Evolutionary conservation across 2,329 filamentous ascomycete genomes (phyloP).

Genomic region (Penicillium sp.): DNA sequence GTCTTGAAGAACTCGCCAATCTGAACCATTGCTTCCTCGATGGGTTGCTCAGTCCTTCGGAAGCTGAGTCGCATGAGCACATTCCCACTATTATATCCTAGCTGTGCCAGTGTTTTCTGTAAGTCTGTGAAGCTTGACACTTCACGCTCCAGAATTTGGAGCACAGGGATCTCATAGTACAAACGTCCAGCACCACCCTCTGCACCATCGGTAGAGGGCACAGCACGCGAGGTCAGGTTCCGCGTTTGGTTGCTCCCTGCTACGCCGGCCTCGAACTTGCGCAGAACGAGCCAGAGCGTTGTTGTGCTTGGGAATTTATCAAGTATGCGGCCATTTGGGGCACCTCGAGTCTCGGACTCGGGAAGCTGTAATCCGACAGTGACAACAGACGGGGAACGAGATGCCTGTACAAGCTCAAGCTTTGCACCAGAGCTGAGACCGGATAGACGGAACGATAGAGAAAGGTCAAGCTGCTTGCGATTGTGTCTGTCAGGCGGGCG

Average conservation of each 20-base stretch:
- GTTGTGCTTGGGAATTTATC: constrained; percentile 88
- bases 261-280: constrained; percentile 81
- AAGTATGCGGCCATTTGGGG: constrained; percentile 67
- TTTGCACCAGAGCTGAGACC: constrained; percentile 84
- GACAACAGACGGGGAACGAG: constrained; percentile 80
- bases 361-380: constrained; percentile 88
- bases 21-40: constrained; percentile 82
- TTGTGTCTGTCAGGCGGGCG: constrained; percentile 60
- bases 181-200: constrained; percentile 69
- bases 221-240: constrained; percentile 82
- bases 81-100: constrained; percentile 84
- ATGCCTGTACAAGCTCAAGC: constrained; percentile 85
- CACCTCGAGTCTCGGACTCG: constrained; percentile 64
- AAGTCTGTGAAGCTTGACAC: constrained; percentile 75
- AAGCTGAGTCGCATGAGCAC: constrained; percentile 78
- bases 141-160: constrained; percentile 81
- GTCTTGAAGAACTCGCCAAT: constrained; percentile 74
- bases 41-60: constrained; percentile 70
- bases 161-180: constrained; percentile 82
- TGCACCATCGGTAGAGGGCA: constrained; percentile 59
- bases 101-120: constrained; percentile 82
- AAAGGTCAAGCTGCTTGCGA: constrained; percentile 83
- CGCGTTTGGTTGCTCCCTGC: constrained; percentile 62
- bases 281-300: constrained; percentile 83
- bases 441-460: constrained; percentile 77